Evolutionary conservation across 106 monocot genomes (phyloP).

Genomic region (Triglochin maritima): DNA sequence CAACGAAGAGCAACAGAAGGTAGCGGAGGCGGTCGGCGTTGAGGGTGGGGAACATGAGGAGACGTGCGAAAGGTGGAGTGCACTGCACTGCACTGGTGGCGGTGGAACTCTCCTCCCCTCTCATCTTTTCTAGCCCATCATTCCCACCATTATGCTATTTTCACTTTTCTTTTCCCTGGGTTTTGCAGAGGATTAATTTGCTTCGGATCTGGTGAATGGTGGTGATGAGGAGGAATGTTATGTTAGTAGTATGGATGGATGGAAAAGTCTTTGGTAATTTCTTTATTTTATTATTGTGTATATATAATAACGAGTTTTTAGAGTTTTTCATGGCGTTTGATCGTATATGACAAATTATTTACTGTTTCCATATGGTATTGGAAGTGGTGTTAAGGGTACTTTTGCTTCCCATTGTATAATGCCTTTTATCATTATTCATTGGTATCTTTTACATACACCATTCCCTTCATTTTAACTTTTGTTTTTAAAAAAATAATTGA

Average conservation of each 20-base stretch:
- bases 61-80: not conserved
- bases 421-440: too few relatives aligned
- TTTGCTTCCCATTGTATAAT: too few relatives aligned
- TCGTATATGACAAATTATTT: not conserved
- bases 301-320: too few relatives aligned
- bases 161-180: not conserved
- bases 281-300: too few relatives aligned
- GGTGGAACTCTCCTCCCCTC: not conserved
- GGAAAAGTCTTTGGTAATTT: not conserved
- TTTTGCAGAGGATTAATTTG: not conserved
- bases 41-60: not conserved
- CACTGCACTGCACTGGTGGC: not conserved
- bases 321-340: not conserved
- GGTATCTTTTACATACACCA: too few relatives aligned
- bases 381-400: not conserved
- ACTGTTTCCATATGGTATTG: not conserved
- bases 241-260: not conserved
- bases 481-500: too few relatives aligned
- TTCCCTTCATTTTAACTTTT: too few relatives aligned
- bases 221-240: not conserved
- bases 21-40: not conserved
- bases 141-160: not conserved
- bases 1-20: not conserved
- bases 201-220: slow-evolving; percentile 2
- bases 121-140: too few relatives aligned